Base-by-base conservation (phyloP, 352 stramenopile species). In the Pilasporangium apinafurcum region DNA sequence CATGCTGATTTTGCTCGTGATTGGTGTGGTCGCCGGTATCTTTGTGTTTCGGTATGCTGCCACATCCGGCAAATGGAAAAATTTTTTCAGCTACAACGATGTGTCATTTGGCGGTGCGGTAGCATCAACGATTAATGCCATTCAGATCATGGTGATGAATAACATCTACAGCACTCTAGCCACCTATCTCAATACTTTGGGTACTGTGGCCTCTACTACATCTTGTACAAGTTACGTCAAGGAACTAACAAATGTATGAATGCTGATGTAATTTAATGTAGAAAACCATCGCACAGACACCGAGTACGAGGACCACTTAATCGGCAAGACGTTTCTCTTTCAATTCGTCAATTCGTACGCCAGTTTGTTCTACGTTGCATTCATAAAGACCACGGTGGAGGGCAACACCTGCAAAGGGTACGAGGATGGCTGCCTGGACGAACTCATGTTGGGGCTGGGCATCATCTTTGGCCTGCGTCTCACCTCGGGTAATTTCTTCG, bases 271-370 rank as follows among this genome's bases (percentile, higher is more conserved):
- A 30, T 17, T 44, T 25, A 41, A 17, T 27, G 9, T 18, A 53
- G 96, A 99, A 55, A 98, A 98, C 68, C 96, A 98, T 55, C 79
- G 92, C 45, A 98, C 95, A 0, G 93, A 98, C 55, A 96, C 92
- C 2, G 86, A 98, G 54, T 98, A 95, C 65, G 80, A 98, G 56
- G 95, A 98, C 47, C 75, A 96, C 44, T 47, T 92, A 51, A 89
- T 92, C 53, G 74, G 53, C 47, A 87, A 89, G 48, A 87, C 77
- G 8, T 86, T 92, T 42, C 36, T 89, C 0, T 92, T 92, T 61
- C 79, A 88, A 51, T 87, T 89, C 37, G 76, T 89, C 34, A 92
- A 92, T 67, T 88, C 74, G 57, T 92, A 88, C 53, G 60, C 73
- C 2, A 78, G 61, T 67, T 49, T 89, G 26, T 87, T 92, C 50